Base-by-base conservation (phyloP, 352 stramenopile species). In the Phytophthora melonis region DNA sequence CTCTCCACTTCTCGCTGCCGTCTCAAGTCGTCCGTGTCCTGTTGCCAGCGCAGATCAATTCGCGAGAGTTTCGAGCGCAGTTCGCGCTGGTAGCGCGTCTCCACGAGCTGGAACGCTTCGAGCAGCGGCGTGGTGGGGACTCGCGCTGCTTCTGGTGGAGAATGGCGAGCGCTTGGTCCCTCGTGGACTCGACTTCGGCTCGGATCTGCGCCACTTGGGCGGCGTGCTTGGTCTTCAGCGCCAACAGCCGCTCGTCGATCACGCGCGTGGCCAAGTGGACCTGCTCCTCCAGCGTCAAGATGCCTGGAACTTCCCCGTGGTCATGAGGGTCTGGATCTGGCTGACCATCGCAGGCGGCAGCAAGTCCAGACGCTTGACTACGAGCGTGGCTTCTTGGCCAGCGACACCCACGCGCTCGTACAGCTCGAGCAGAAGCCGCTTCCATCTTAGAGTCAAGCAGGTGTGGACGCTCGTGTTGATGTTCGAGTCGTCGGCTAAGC, bases 1-100 rank as follows among this genome's bases (percentile, higher is more conserved):
- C 79, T 93, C 58, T 93, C 86, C 5, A 93, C 86, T 71, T 93
- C 84, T 13, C 83, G 81, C 43, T 73, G 70, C 5, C 86, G 78
- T 19, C 81, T 45, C 45, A 88, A 82, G 50, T 93, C 86, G 19
- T 93, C 86, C 6, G 67, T 73, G 30, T 93, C 83, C 23, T 93
- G 86, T 32, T 93, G 83, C 64, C 85, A 81, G 5, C 82, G 80
- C 0, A 93, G 71, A 63, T 91, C 74, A 4, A 70, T 67, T 23
- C 89, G 78, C 0, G 70, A 66, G 5, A 91, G 60, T 21, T 69
- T 89, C 21, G 60, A 85, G 34, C 50, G 81, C 58, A 68, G 64
- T 66, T 52, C 73, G n/a, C 72, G 63, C 14, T 78, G 73, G 36
- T 74, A 79, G 3, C 25, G 67, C 18, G 43, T 57, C 50, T 93